Evolutionary conservation across 176 grass and related monocot genomes (phyloP).

Genomic region (Puya raimondii): DNA sequence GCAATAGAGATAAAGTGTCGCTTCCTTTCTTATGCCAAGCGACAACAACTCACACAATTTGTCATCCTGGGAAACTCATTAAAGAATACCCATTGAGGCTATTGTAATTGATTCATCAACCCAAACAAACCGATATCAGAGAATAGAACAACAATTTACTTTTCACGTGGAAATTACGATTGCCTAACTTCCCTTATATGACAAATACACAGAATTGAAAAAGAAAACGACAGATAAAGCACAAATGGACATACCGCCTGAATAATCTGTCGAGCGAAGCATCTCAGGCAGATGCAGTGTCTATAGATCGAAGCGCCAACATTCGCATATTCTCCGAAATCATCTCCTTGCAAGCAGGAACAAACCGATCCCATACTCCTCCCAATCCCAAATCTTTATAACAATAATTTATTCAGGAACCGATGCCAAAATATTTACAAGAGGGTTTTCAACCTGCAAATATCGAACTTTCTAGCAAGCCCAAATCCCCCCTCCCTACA

Average conservation of each 20-base stretch:
- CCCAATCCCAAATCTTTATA: constrained; percentile 1
- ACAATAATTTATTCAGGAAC: not conserved
- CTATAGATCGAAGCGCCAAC: constrained; percentile 28
- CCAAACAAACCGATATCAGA: not conserved
- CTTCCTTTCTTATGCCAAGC: too few relatives aligned
- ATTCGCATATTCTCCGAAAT: constrained; percentile 42
- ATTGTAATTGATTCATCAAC: not conserved
- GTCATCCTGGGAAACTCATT: too few relatives aligned
- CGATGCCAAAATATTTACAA: not conserved
- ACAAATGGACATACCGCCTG: constrained; percentile 36
- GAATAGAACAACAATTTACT: not conserved
- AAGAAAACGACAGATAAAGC: not conserved
- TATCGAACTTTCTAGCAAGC: too few relatives aligned
- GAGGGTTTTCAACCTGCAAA: not conserved
- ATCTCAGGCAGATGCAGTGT: constrained; percentile 71
- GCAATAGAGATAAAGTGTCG: too few relatives aligned
- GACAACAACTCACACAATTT: too few relatives aligned
- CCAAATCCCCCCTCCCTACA: not conserved
- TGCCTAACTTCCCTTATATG: not conserved
- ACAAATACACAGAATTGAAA: not conserved
- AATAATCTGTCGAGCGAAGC: constrained; percentile 69
- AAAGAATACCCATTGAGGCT: not conserved
- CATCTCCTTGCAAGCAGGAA: constrained; percentile 63
- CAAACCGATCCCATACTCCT: constrained; percentile 72
- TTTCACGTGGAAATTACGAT: not conserved